Percentiles rank a stretch among this genome's conserved stretches.
Evolutionary conservation across 352 stramenopile species (phyloP).

Genomic region (Phytopythium cucurbitacearum): DNA sequence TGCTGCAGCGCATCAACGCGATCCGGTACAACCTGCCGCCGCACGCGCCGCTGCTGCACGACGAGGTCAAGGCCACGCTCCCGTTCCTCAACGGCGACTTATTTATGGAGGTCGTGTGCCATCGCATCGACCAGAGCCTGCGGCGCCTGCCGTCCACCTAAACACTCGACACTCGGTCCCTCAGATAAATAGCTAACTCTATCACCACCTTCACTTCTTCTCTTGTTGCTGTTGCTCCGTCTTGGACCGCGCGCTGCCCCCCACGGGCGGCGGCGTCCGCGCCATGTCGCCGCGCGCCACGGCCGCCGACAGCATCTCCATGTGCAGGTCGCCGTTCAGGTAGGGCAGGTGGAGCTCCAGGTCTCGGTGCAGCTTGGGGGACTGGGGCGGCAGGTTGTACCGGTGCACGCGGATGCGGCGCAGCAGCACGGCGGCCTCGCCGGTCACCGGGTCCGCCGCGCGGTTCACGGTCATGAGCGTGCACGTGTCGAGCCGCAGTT

Average conservation of each 20-base stretch:
- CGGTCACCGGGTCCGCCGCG: slow-evolving; percentile 14
- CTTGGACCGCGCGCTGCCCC: slow-evolving; percentile 5
- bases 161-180: neutral
- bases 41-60: slow-evolving; percentile 33
- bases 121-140: slow-evolving; percentile 29
- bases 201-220: neutral
- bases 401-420: slow-evolving; percentile 32
- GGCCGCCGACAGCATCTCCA: slow-evolving; percentile 29
- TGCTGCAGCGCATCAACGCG: slow-evolving; percentile 40
- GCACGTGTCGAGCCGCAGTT: slow-evolving; percentile 28
- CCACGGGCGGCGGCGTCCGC: slow-evolving; percentile 1
- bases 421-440: slow-evolving; percentile 27
- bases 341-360: slow-evolving; percentile 31
- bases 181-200: too few species aligned
- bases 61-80: slow-evolving; percentile 40
- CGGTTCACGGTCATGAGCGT: slow-evolving; percentile 20
- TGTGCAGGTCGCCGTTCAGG: slow-evolving; percentile 44
- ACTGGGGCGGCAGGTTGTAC: slow-evolving; percentile 44
- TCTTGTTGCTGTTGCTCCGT: slow-evolving; percentile 1
- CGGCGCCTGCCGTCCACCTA: neutral
- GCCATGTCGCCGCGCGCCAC: neutral
- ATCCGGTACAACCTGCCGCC: slow-evolving; percentile 50
- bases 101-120: slow-evolving; percentile 50
- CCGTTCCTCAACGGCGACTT: slow-evolving; percentile 60
- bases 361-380: slow-evolving; percentile 28